Evolutionary conservation across 805 yeast genomes (phyloP).

Genomic region (Debaryomyces prosopidis): DNA sequence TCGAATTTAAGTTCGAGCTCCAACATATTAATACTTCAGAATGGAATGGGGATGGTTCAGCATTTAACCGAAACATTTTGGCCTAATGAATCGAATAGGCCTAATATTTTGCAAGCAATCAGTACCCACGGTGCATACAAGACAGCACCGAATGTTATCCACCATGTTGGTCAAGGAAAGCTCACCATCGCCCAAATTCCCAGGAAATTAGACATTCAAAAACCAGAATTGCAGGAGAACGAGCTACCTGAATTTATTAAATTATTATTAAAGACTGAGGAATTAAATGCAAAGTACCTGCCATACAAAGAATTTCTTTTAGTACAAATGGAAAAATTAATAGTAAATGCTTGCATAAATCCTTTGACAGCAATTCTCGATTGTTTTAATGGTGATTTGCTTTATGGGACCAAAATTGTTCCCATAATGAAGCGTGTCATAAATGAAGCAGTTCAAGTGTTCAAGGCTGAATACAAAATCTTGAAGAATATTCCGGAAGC

Average conservation of each 20-base stretch:
- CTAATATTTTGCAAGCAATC: constrained; percentile 70
- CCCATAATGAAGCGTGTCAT: constrained; percentile 43
- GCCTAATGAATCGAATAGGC: constrained; percentile 48
- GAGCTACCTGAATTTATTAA: constrained; percentile 21
- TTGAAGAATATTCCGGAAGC: constrained; percentile 32
- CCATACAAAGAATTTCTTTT: constrained; percentile 49
- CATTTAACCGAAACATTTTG: constrained; percentile 53
- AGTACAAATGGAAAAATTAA: constrained; percentile 69
- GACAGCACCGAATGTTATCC: constrained; percentile 25
- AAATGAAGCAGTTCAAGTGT: constrained; percentile 44
- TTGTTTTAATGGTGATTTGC: constrained; percentile 75
- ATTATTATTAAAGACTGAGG: constrained; percentile 19
- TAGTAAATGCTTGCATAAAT: constrained; percentile 81
- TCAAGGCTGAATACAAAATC: constrained; percentile 29
- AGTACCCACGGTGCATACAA: constrained; percentile 82
- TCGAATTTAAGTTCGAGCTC: constrained; percentile 50
- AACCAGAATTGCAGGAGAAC: constrained; percentile 10
- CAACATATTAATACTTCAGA: constrained; percentile 71
- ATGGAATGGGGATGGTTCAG: constrained; percentile 77
- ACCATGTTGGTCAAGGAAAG: constrained; percentile 74
- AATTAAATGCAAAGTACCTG: constrained; percentile 27
- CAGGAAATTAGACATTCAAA: constrained; percentile 8
- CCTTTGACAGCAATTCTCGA: constrained; percentile 78
- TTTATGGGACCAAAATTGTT: constrained; percentile 34
- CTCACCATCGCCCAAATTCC: constrained; percentile 63